Percentiles rank a stretch among this genome's conserved stretches.
Conservation (phyloP, 2,329 filamentous ascomycete species). For the Anisogramma anomala region DNA sequence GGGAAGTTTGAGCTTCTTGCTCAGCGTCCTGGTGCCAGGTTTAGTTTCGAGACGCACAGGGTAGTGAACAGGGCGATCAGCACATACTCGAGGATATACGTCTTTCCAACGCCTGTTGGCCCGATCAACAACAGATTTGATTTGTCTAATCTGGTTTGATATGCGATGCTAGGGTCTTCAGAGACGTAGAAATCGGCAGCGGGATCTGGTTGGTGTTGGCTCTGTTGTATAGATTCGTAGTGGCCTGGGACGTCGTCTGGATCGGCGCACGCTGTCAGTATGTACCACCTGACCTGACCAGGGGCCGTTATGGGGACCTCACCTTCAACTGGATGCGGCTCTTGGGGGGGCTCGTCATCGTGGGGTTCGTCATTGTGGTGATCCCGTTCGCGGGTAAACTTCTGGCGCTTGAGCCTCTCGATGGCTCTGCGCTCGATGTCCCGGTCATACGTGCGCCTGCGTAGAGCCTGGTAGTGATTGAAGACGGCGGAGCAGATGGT, state of each 20-base stretch:
- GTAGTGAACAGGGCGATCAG: background rate
- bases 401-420: conserved; percentile 60
- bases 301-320: conserved; percentile 20
- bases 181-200: conserved; percentile 33
- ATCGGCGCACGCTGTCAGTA: conserved; percentile 23
- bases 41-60: background rate
- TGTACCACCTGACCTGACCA: too few relatives aligned
- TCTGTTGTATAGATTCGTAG: conserved; percentile 34
- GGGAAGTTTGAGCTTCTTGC: conserved; percentile 84
- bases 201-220: conserved; percentile 21
- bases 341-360: too few relatives aligned
- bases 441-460: conserved; percentile 68
- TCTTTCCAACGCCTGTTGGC: conserved; percentile 92
- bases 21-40: conserved; percentile 55
- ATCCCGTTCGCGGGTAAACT: conserved; percentile 56
- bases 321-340: conserved; percentile 72
- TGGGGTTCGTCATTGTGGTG: conserved; percentile 31
- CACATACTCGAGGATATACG: conserved; percentile 67
- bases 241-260: conserved; percentile 47
- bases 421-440: conserved; percentile 44
- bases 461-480: conserved; percentile 88
- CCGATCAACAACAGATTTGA: conserved; percentile 87
- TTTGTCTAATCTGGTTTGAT: conserved; percentile 73
- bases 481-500: conserved; percentile 87
- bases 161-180: conserved; percentile 33